Evolutionary conservation across 2,329 filamentous ascomycete species (phyloP), one percentile per base, ranked within the genome.

Genomic region (Colletotrichum abscissum): DNA sequence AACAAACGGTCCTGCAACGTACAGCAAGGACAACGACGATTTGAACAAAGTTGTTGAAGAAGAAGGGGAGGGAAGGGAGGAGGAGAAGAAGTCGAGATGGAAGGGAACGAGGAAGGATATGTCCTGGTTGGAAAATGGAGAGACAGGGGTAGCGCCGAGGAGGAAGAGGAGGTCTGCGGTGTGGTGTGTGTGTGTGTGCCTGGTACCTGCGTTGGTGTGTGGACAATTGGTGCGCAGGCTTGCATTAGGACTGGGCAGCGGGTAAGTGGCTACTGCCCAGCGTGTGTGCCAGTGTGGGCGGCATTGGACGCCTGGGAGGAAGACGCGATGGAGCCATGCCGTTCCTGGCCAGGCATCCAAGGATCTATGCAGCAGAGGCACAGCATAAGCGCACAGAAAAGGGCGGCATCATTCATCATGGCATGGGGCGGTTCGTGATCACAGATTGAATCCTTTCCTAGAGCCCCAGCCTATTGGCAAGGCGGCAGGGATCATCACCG

Each of bases 11-110:
- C 69, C 63, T 74, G 72, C 72, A 77, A 76, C 58, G 79, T 77
- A 77, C 78, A 79, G 77, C 76, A 75, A 79, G 75, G 77, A 78
- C 77, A 76, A 79, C 81, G 79, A 81, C 79, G 79, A 82, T 80
- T 22, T 79, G 76, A 75, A 77, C 67, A 72, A 68, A 72, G 68
- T 74, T 74, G 72, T 74, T 74, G 63, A 78, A 77, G 77, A 76
- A 76, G 77, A 78, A 79, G 75, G 42, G 42, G 75, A 76, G 78
- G 75, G 72, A 57, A 52, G 62, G 66, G 72, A 63, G 55, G 72
- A 63, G 71, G 54, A 69, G 71, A 64, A 67, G 73, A 70, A 63
- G 59, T 58, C 59, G 22, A 46, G 59, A 73, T 46, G 69, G 58
- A 74, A 55, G 73, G 58, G 64, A 67, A 66, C 35, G 66, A 68